Evolutionary conservation across 2,329 filamentous ascomycete species (phyloP), one percentile per base, ranked within the genome.

Genomic region (Ophiocordyceps camponoti-saundersi): DNA sequence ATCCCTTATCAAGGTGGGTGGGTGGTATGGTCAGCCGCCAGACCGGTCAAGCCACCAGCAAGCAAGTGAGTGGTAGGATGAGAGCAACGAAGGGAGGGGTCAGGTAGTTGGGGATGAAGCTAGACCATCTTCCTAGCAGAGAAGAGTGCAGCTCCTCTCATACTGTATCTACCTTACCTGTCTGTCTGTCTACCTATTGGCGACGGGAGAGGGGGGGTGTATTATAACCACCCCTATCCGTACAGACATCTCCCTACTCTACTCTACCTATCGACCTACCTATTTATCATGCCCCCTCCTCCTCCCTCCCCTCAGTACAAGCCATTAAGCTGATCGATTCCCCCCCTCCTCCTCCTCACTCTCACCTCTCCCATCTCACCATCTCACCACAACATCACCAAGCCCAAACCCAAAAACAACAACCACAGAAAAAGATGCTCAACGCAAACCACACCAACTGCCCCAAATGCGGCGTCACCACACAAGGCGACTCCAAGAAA

Each of bases 391-490:
- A 26, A 26, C 4, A 4, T 5, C 23, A 8, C 8, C 15, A 40
- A 40, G 16, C 13, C 16, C 8, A 42, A 42, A 22, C 15, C 15
- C 8, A 22, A 22, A 22, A 20, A 36, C 36, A 36, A 12, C 36
- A 10, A 4, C 21, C n/a, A n/a, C n/a, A n/a, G 11, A 3, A 22
- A 21, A 23, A 21, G 32, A 46, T 16, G 44, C 22, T 65, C 59
- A 61, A 66, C 60, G 50, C 49, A 49, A 56, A 57, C 59, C 58
- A 65, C 56, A 54, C 57, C 48, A 53, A 58, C 55, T 79, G 75
- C 68, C 75, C 75, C 65, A 76, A 73, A 65, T 79, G 75, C 67
- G 69, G 67, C 55, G 63, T 66, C 55, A 50, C 63, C 57, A 67
- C 69, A 54, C 56, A 61, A 44, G 65, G 65, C 54, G 54, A 56